Evolutionary conservation across 2,329 filamentous ascomycete genomes (phyloP).

Genomic region (Pseudogymnoascus verrucosus): DNA sequence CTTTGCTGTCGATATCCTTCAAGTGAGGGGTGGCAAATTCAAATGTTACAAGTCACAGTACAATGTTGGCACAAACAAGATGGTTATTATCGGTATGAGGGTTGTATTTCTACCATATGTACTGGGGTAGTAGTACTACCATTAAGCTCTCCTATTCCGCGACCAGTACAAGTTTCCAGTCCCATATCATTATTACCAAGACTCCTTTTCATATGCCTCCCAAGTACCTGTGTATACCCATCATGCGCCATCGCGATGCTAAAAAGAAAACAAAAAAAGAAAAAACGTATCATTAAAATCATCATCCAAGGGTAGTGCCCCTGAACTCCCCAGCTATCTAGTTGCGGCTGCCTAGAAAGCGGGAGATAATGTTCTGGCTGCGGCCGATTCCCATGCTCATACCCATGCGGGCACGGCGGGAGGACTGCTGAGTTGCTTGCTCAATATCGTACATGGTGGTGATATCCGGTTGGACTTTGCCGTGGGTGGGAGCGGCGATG

Average conservation of each 20-base stretch:
- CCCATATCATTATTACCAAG: slow-evolving; percentile 6
- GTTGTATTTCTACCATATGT: slow-evolving; percentile 3
- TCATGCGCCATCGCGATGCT: slow-evolving; percentile 1
- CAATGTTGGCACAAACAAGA: not conserved
- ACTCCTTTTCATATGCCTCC: slow-evolving; percentile 7
- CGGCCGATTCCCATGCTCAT: slow-evolving; percentile 7
- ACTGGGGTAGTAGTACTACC: not conserved
- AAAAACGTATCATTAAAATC: not conserved
- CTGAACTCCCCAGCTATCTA: not conserved
- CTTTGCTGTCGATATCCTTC: not conserved
- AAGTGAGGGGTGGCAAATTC: not conserved
- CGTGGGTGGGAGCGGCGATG: slow-evolving; percentile 7
- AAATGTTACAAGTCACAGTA: not conserved
- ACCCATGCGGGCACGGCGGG: not conserved
- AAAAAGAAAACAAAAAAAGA: not conserved
- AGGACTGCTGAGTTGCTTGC: not conserved
- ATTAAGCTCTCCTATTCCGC: not conserved
- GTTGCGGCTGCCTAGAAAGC: not conserved
- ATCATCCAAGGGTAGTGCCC: not conserved
- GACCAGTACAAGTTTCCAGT: not conserved
- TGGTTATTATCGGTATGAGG: not conserved
- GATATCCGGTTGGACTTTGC: slow-evolving; percentile 8
- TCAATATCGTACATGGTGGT: slow-evolving; percentile 8
- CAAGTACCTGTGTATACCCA: slow-evolving; percentile 5
- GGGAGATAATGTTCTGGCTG: slow-evolving; percentile 5